Conservation (phyloP, 257 asterid genomes). For the Rehmannia glutinosa region DNA sequence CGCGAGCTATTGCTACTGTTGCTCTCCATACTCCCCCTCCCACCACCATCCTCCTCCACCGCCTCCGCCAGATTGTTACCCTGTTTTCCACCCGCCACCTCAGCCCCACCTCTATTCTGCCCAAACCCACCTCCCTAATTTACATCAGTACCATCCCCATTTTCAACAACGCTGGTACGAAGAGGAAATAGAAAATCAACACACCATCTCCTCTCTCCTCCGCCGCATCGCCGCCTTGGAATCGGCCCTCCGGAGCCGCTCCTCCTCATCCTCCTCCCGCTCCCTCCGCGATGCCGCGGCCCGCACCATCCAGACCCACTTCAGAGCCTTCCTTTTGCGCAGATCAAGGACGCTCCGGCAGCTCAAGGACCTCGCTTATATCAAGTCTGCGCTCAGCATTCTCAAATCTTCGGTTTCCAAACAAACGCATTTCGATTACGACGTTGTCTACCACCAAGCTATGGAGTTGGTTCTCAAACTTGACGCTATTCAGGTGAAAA, state of each 20-base stretch:
- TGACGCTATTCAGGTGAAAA: slow-evolving; percentile 44
- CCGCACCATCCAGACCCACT: slow-evolving; percentile 52
- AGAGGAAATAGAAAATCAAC: slow-evolving; percentile 10
- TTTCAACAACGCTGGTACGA: slow-evolving; percentile 18
- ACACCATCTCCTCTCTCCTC: slow-evolving; percentile 43
- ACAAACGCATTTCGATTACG: slow-evolving; percentile 27
- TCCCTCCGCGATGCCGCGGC: slow-evolving; percentile 64
- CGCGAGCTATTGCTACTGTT: slow-evolving; percentile 21
- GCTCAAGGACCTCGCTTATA: slow-evolving; percentile 59
- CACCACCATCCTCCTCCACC: slow-evolving; percentile 29
- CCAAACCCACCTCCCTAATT: slow-evolving; percentile 22
- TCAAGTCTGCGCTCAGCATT: slow-evolving; percentile 36
- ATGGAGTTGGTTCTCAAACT: slow-evolving; percentile 42
- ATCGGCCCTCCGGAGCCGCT: slow-evolving; percentile 38
- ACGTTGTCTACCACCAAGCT: slow-evolving; percentile 27
- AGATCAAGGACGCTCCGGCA: slow-evolving; percentile 75
- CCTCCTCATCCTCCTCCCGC: slow-evolving; percentile 25
- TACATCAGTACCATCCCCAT: slow-evolving; percentile 13
- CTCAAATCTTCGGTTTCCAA: slow-evolving; percentile 42
- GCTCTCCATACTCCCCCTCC: slow-evolving; percentile 17
- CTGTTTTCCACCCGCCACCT: slow-evolving; percentile 21
- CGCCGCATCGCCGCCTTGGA: slow-evolving; percentile 59
- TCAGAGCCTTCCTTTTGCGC: slow-evolving; percentile 58
- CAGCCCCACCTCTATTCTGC: slow-evolving; percentile 28
- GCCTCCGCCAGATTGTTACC: slow-evolving; percentile 32